Percentiles rank a stretch among this genome's conserved stretches.
Evolutionary conservation across 495 filamentous ascomycete species (phyloP).

Genomic region (Xylaria sp.): DNA sequence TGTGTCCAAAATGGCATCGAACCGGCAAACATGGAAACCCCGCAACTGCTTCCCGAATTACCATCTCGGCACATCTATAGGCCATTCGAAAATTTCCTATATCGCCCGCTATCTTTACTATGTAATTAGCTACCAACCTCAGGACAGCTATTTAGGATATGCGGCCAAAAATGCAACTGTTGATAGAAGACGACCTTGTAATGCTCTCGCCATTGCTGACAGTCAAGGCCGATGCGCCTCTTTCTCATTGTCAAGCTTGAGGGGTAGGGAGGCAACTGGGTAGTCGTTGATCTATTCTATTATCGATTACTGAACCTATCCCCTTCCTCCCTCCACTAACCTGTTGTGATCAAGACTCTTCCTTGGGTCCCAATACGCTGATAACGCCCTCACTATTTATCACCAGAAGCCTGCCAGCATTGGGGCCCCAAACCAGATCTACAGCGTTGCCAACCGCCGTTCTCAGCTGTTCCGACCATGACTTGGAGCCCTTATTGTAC

Average conservation of each 20-base stretch:
- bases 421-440: conserved; percentile 76
- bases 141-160: background rate
- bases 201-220: background rate
- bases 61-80: too few relatives aligned
- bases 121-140: background rate
- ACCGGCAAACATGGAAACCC: too few relatives aligned
- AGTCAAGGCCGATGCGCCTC: background rate
- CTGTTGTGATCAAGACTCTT: conserved; percentile 38
- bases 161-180: background rate
- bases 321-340: background rate
- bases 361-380: conserved; percentile 61
- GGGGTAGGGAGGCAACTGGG: background rate
- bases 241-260: background rate
- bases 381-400: conserved; percentile 77
- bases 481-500: conserved; percentile 81
- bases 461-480: conserved; percentile 86
- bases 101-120: too few relatives aligned
- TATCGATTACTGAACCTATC: background rate
- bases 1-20: too few relatives aligned
- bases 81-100: too few relatives aligned
- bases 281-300: background rate
- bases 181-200: background rate
- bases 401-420: conserved; percentile 75
- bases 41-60: too few relatives aligned
- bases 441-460: conserved; percentile 75